These are phyloP conservation scores for Morella rubra DNA, from an alignment of 306 rosid genomes.

Conservation along the genomic window DNA sequence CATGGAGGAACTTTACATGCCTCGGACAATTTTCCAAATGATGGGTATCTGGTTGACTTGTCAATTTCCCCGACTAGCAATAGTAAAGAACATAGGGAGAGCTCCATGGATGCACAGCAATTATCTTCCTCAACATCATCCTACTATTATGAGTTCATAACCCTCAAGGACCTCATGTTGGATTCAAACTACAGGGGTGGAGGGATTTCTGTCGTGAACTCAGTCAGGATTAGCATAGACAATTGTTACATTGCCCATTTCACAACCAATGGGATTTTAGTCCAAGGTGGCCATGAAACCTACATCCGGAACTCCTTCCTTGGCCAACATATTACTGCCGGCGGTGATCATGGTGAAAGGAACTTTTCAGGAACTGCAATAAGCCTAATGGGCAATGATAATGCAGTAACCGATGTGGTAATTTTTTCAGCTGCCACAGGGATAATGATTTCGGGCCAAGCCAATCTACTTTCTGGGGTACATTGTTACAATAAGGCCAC, in stretches of 20 bases:
- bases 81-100: constrained; percentile 4
- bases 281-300: constrained; percentile 82
- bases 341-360: constrained; percentile 52
- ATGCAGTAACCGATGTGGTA: constrained; percentile 78
- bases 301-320: constrained; percentile 76
- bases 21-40: constrained; percentile 55
- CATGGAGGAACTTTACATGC: constrained; percentile 85
- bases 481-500: constrained; percentile 97
- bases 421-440: constrained; percentile 76
- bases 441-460: constrained; percentile 66
- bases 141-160: constrained; percentile 74
- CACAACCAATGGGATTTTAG: constrained; percentile 67
- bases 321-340: constrained; percentile 92
- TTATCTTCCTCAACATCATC: constrained; percentile 42
- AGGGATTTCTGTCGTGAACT: constrained; percentile 69
- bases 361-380: constrained; percentile 81
- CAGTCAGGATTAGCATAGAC: constrained; percentile 74
- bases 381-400: constrained; percentile 68
- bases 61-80: constrained; percentile 42
- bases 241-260: constrained; percentile 89
- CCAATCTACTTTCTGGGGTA: constrained; percentile 66
- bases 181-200: constrained; percentile 90
- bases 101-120: constrained; percentile 27
- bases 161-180: constrained; percentile 63
- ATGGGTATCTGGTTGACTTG: constrained; percentile 66